Evolutionary conservation across 2,329 filamentous ascomycete species (phyloP).

Genomic region (Aspergillus sp.): DNA sequence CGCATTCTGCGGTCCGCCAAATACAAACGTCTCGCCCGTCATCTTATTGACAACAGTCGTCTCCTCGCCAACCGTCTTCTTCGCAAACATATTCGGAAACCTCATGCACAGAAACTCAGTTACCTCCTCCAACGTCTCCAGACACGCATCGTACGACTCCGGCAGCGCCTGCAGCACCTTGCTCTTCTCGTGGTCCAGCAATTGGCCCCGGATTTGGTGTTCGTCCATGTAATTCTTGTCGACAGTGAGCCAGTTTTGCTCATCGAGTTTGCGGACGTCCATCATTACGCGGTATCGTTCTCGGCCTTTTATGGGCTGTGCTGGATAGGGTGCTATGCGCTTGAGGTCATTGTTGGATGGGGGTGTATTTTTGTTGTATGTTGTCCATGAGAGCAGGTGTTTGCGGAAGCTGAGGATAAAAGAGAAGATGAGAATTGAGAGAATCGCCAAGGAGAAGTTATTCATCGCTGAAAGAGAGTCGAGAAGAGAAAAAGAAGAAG

Average conservation of each 20-base stretch:
- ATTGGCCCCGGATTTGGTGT: slow-evolving; percentile 34
- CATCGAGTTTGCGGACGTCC: slow-evolving; percentile 42
- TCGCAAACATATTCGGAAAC: slow-evolving; percentile 40
- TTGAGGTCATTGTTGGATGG: slow-evolving; percentile 19
- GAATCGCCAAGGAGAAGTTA: slow-evolving; percentile 21
- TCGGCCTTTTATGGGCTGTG: slow-evolving; percentile 32
- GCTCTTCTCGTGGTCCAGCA: slow-evolving; percentile 33
- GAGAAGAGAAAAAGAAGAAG: not conserved
- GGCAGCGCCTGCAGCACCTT: slow-evolving; percentile 42
- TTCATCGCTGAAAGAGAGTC: slow-evolving; percentile 22
- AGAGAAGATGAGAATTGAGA: slow-evolving; percentile 24
- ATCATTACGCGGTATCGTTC: slow-evolving; percentile 41
- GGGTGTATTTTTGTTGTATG: slow-evolving; percentile 5
- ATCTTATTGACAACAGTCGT: slow-evolving; percentile 37
- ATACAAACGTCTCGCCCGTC: slow-evolving; percentile 38
- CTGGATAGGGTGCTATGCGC: slow-evolving; percentile 31
- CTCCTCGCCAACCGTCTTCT: slow-evolving; percentile 17
- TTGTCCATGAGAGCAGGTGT: not conserved
- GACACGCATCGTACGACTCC: slow-evolving; percentile 40
- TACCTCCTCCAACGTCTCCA: slow-evolving; percentile 43
- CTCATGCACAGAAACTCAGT: slow-evolving; percentile 38
- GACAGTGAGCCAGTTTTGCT: slow-evolving; percentile 44
- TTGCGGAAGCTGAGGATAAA: slow-evolving; percentile 22
- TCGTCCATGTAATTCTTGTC: slow-evolving; percentile 42
- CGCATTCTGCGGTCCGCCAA: slow-evolving; percentile 25